Evolutionary conservation across 2,329 filamentous ascomycete species (phyloP).

Genomic region (Botrytis fragariae): DNA sequence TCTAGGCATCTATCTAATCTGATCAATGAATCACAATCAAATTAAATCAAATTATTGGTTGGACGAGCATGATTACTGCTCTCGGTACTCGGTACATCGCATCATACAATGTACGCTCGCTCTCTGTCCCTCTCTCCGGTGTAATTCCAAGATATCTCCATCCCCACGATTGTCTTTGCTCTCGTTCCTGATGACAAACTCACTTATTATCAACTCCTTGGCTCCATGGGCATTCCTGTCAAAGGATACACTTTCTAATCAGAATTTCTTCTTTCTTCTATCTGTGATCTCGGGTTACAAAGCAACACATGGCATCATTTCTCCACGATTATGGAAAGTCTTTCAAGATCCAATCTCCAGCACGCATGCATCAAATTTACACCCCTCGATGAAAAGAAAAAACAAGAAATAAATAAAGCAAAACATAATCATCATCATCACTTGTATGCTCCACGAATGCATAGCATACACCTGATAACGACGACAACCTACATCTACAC

Average conservation of each 20-base stretch:
- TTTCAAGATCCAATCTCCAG: not conserved
- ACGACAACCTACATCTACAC: not conserved
- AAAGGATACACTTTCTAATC: not conserved
- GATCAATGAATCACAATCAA: not conserved
- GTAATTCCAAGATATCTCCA: slow-evolving; percentile 2
- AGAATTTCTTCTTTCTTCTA: not conserved
- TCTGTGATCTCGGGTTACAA: not conserved
- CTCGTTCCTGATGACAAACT: slow-evolving; percentile 1
- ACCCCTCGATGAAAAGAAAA: not conserved
- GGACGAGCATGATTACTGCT: not conserved
- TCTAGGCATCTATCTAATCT: not conserved
- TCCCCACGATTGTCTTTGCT: not conserved
- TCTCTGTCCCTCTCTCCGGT: not conserved
- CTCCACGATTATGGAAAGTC: not conserved
- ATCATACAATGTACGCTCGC: fast-evolving
- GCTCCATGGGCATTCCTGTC: not conserved
- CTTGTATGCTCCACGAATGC: not conserved
- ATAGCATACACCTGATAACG: not conserved
- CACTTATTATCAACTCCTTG: not conserved
- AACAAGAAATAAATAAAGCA: not conserved
- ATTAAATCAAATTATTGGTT: not conserved
- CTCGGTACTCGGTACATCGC: not conserved
- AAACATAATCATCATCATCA: not conserved
- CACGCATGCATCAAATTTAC: not conserved
- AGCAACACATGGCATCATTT: not conserved